phyloP scores from a whole-genome alignment of 2,329 filamentous ascomycete species.

The Clathrospora elynae region DNA sequence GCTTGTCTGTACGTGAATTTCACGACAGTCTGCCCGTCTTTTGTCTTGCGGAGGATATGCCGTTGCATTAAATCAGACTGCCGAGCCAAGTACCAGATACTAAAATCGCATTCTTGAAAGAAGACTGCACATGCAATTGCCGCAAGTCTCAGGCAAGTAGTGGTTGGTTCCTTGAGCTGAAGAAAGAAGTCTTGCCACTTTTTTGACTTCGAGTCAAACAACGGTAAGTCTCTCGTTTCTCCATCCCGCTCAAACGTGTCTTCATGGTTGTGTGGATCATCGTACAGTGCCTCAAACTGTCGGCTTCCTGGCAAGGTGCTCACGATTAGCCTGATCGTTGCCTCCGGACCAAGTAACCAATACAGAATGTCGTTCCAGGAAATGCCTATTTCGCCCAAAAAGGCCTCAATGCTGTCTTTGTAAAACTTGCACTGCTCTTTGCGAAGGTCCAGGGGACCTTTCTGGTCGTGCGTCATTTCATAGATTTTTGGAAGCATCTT shows the following conservation, averaged over 20 bases:
- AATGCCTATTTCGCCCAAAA: conserved; percentile 44
- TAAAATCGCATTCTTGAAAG: conserved; percentile 41
- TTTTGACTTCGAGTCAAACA: conserved; percentile 33
- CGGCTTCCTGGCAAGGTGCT: conserved; percentile 3
- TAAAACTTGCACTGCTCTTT: conserved; percentile 46
- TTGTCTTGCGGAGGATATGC: conserved; percentile 10
- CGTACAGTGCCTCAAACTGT: conserved; percentile 21
- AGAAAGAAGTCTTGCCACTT: conserved; percentile 43
- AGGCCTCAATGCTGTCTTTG: conserved; percentile 41
- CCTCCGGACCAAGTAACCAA: conserved; percentile 46
- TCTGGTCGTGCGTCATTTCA: conserved; percentile 26
- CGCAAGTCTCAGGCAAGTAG: conserved; percentile 35
- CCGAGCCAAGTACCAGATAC: conserved; percentile 51
- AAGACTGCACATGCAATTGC: conserved; percentile 48
- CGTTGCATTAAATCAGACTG: conserved; percentile 27
- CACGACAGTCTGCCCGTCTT: conserved; percentile 1
- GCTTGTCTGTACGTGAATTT: conserved; percentile 27
- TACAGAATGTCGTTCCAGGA: conserved; percentile 47
- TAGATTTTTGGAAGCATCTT: conserved; percentile 40
- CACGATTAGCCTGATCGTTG: conserved; percentile 19
- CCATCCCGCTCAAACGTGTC: conserved; percentile 20
- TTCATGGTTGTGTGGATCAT: conserved; percentile 33
- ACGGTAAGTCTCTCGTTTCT: background rate
- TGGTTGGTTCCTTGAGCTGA: conserved; percentile 32
- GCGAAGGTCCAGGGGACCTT: conserved; percentile 38